Evolutionary conservation across 805 yeast genomes (phyloP), one percentile per base, ranked within the genome.

Genomic region (Kodamaea jinghongensis): DNA sequence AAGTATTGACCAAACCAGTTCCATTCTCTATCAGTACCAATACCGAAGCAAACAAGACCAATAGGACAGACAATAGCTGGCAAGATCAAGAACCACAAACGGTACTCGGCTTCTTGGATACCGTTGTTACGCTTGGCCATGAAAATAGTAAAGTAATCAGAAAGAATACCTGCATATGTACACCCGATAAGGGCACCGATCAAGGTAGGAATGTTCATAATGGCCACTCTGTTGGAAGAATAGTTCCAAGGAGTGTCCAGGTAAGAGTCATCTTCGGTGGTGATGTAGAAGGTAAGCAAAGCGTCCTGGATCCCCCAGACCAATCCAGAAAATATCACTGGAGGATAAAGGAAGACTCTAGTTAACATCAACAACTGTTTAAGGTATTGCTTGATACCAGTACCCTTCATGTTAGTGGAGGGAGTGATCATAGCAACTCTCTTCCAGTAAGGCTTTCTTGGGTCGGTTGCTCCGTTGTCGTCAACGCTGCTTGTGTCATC

Each of bases 251-350:
- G 91, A 0, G 72, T 71, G 41, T 73, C 81, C 38, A 78, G 78
- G 63, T 79, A 84, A 47, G 69, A 65, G 40, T 80, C 80, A 44
- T 83, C 89, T 55, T 83, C 86, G 8, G 86, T 76, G 2, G 90
- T 83, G 46, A 85, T 59, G 58, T 83, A 85, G 51, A 85, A 84
- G 0, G 90, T 78, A 47, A 84, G 69, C 54, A 83, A 80, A 0
- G 88, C 85, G 54, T 83, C 88, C 57, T 84, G 91, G 42, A 79
- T 68, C 32, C 91, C 91, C 91, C 91, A 85, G 47, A 83, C 77
- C n/a, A 81, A 44, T 36, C 87, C 86, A 2, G 85, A 78, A 16
- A 78, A 63, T 50, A 81, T 62, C 10, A 79, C 81, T 2, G 86
- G 83, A 2, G 86, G 86, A 54, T 78, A 79, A 47, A 68, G 65